These are phyloP conservation scores for Trichocomaceae sp. DNA, from an alignment of 2,329 filamentous ascomycete species.

Conservation along the genomic window DNA sequence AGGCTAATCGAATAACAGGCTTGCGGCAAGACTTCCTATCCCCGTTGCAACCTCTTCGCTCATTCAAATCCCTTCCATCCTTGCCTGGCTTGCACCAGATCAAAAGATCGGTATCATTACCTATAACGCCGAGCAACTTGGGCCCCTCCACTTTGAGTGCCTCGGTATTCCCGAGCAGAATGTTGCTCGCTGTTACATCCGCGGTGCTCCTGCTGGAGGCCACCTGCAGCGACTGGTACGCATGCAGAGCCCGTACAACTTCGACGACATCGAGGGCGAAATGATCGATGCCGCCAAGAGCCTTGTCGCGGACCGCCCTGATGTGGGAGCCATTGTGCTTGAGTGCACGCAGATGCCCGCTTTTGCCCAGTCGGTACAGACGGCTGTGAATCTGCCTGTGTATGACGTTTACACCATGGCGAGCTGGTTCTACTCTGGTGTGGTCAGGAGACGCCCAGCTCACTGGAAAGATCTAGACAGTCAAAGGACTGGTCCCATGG, in stretches of 20 bases:
- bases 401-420: conserved; percentile 35
- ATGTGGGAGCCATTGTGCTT: conserved; percentile 24
- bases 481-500: conserved; percentile 6
- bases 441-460: conserved; percentile 15
- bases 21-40: conserved; percentile 28
- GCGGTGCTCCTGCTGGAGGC: conserved; percentile 15
- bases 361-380: conserved; percentile 28
- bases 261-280: conserved; percentile 3
- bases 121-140: conserved; percentile 24
- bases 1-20: conserved; percentile 15
- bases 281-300: conserved; percentile 2
- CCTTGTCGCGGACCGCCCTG: conserved; percentile 4
- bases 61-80: conserved; percentile 29
- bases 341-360: conserved; percentile 37
- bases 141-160: conserved; percentile 8
- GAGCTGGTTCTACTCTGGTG: conserved; percentile 31
- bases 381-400: conserved; percentile 23
- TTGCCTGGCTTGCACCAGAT: conserved; percentile 20
- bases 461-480: conserved; percentile 8
- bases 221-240: conserved; percentile 4
- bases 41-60: conserved; percentile 34
- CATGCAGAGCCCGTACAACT: conserved; percentile 2
- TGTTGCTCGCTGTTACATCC: conserved; percentile 17
- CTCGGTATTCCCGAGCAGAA: conserved; percentile 16
- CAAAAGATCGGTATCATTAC: conserved; percentile 28